Evolutionary conservation across 2,329 filamentous ascomycete genomes (phyloP), one percentile per base, ranked within the genome.

Genomic region (Zymoseptoria tritici): DNA sequence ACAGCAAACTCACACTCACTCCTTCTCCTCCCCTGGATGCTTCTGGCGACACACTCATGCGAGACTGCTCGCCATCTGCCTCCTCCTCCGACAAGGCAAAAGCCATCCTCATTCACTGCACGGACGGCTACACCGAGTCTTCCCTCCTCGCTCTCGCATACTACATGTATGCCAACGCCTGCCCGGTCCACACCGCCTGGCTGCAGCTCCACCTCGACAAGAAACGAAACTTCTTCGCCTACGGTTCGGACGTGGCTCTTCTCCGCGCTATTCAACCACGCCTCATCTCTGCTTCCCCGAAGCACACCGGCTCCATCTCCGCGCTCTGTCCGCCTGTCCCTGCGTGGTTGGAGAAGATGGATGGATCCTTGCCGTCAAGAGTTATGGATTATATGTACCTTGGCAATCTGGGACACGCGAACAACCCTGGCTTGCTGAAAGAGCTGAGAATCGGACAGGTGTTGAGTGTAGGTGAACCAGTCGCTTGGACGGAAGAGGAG

Each of bases 381-480:
- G 84, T 99, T 49, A 77, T 96, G 50, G 87, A 92, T 57, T 97
- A 97, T 71, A 91, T 99, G 86, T 99, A 99, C 71, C 83, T 99
- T 11, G 94, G 94, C 1, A 97, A 97, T 68, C 80, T 97, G 16
- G 85, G 85, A 0, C 94, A 99, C 72, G 94, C 94, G 7, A 97
- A 97, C 71, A 97, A 97, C 67, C 90, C 92, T 0, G 88, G 90
- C 57, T 78, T 99, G 31, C 77, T 99, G 31, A 82, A 80, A 62
- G 84, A 87, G 52, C 77, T 99, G 60, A 93, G 93, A 0, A 96
- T 99, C 61, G 83, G 81, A 13, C 90, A 95, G 68, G 86, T 99
- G 51, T 79, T 99, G 26, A 97, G 92, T 68, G 91, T 99, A 29
- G 94, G 94, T 2, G 94, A 99, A 77, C 86, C 86, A 2, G 84